Percentiles rank a stretch among this genome's conserved stretches.
Conservation (phyloP, 208 protist species). For the Leptomonas pyrrhocoris region DNA sequence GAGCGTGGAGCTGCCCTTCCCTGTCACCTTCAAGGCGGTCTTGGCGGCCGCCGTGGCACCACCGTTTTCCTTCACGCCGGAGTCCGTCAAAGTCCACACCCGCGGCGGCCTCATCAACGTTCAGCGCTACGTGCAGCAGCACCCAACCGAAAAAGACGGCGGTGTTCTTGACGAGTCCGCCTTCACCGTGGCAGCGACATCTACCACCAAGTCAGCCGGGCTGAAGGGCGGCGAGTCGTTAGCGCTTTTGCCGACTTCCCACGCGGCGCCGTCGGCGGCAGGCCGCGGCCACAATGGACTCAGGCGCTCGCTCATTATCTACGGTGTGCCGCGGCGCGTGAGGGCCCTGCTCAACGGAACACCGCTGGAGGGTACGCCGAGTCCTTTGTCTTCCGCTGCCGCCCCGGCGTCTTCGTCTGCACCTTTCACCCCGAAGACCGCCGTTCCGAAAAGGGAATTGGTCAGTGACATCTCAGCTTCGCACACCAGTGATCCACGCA, state of each 20-base stretch:
- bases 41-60: slow-evolving; percentile 37
- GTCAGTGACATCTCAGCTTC: neutral
- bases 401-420: neutral
- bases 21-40: slow-evolving; percentile 44
- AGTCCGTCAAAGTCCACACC: slow-evolving; percentile 40
- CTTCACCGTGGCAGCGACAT: slow-evolving; percentile 8
- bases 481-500: too few relatives aligned
- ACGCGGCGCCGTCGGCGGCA: neutral
- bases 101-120: slow-evolving; percentile 27
- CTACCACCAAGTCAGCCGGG: neutral
- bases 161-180: slow-evolving; percentile 18
- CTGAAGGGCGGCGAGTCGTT: neutral
- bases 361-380: neutral
- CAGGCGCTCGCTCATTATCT: slow-evolving; percentile 24
- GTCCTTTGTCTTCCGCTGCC: neutral
- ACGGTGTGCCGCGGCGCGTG: slow-evolving; percentile 25
- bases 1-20: slow-evolving; percentile 31
- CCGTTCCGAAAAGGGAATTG: neutral
- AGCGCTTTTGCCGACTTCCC: neutral
- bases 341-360: neutral
- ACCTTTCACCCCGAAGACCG: neutral
- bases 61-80: slow-evolving; percentile 37
- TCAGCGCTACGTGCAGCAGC: slow-evolving; percentile 5
- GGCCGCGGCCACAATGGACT: neutral
- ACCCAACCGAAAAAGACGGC: slow-evolving; percentile 1